Evolutionary conservation across 768 basidiomycete species (phyloP), one percentile per base, ranked within the genome.

Genomic region (Podaxis sp.): DNA sequence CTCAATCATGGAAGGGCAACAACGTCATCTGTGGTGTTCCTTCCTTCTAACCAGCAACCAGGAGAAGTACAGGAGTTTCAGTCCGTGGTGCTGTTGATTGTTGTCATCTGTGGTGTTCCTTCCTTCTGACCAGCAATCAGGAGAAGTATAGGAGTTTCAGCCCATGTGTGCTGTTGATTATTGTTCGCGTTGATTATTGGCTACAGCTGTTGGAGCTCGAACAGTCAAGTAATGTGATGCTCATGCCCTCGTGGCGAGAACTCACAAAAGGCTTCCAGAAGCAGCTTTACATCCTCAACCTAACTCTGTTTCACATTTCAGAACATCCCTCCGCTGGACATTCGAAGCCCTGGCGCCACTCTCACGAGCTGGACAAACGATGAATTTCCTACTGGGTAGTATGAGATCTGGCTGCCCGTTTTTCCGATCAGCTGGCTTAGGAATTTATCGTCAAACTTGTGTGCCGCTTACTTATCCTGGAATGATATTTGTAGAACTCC

Each of bases 201-300:
- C 38, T 5, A 44, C 44, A 47, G 46, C 27, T 32, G n/a, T 21
- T 38, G 28, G 25, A 7, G 38, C 52, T 27, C 37, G 42, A 51
- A 28, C 48, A 58, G 48, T 50, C 48, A 28, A 42, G 5, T 21
- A 27, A 47, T 18, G 10, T 7, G 23, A 27, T 51, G 38, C 28
- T 42, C 57, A 51, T 51, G 50, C 25, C 57, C 50, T 51, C 57
- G n/a, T 59, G 57, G 57, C 47, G 46, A 32, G 11, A 27, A 51
- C 37, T 42, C 38, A 59, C 50, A 23, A 32, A 51, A 36, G 21
- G 28, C 57, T 57, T 59, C 57, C 36, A n/a, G 57, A 51, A 42
- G 50, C 52, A 16, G 50, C 37, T 44, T 32, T 21, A n/a, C 37
- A 59, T 38, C 23, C 25, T 58, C 25, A n/a, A 51, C 27, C 48